These are phyloP conservation scores for Meyerozyma sp. DNA, from an alignment of 1,139 yeast genomes.

Conservation along the genomic window DNA sequence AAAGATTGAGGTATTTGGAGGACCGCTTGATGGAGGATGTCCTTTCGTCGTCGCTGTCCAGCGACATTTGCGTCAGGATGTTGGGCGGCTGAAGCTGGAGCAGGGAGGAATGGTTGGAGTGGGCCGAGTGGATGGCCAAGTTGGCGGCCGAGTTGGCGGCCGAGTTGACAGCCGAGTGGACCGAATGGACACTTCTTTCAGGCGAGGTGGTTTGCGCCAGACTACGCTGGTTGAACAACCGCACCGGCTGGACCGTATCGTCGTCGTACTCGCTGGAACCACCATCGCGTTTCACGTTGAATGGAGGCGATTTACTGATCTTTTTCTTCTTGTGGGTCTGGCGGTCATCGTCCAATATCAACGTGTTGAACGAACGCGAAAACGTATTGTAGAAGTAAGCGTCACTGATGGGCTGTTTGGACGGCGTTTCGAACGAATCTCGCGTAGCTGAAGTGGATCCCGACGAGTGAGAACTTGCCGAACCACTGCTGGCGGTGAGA, in stretches of 20 bases:
- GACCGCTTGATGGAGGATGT: conserved; percentile 37
- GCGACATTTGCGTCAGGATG: not conserved
- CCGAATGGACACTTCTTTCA: not conserved
- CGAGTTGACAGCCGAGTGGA: too few relatives aligned
- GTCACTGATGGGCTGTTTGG: not conserved
- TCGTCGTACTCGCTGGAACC: conserved; percentile 18
- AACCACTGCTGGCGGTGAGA: conserved; percentile 1
- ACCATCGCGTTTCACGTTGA: conserved; percentile 32
- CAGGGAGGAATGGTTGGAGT: not conserved
- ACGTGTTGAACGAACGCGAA: conserved; percentile 41
- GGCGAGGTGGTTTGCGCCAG: not conserved
- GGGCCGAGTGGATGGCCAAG: not conserved
- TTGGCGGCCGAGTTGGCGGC: too few relatives aligned
- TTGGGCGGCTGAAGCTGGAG: not conserved
- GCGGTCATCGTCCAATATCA: conserved; percentile 33
- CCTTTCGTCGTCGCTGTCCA: not conserved
- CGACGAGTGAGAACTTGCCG: not conserved
- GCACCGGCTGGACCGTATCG: conserved; percentile 5
- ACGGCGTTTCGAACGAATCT: not conserved
- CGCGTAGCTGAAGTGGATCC: conserved; percentile 1
- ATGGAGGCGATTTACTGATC: conserved; percentile 41
- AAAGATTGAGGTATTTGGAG: conserved; percentile 41
- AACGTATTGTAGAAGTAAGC: conserved; percentile 11
- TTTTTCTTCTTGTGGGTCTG: conserved; percentile 12
- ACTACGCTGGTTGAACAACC: not conserved